Base-by-base conservation (phyloP, 257 asterid species). In the Salvia hispanica region DNA sequence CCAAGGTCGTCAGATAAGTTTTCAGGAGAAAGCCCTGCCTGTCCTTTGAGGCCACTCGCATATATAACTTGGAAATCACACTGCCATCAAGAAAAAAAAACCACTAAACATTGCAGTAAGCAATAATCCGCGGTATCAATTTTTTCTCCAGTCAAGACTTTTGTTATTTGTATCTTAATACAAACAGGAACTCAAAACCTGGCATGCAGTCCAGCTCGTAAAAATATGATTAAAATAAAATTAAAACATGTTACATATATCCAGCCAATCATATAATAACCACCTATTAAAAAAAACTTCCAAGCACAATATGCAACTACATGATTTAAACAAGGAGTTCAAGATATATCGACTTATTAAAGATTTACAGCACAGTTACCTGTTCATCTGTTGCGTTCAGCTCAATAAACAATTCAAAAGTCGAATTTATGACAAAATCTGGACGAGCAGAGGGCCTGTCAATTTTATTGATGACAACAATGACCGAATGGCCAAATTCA, bases 361-460 rank as follows among this genome's bases (percentile, higher is more conserved):
- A 51, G 9, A 44, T 45, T 54, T 40, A 15, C 44, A 70, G 37
- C 21, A 73, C 31, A 55, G 13, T n/a, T 80, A 94, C 99, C 97
- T 94, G 99, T 66, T 94, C 99, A 50, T 94, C 99, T 43, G 96
- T 75, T 44, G 99, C 99, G 78, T 94, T 88, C 52, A 94, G 83
- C 72, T 94, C 99, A 72, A 94, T 91, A 74, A 94, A 94, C 76
- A 94, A 80, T 76, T 94, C 99, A 71, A 94, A 91, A 46, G 99
- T 94, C 14, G 99, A 86, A 81, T 94, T 94, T 67, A 91, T 76
- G 63, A 94, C 99, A 76, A 43, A 94, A 28, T 94, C 95, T 42
- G 99, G 96, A 71, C 99, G 96, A 64, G 99, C 99, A 64, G 97
- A 85, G 64, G 96, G 87, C 77, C 99, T 83, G 66, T 94, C 99